Conservation (phyloP, 2,329 filamentous ascomycete species). For the Botrytis deweyae region DNA sequence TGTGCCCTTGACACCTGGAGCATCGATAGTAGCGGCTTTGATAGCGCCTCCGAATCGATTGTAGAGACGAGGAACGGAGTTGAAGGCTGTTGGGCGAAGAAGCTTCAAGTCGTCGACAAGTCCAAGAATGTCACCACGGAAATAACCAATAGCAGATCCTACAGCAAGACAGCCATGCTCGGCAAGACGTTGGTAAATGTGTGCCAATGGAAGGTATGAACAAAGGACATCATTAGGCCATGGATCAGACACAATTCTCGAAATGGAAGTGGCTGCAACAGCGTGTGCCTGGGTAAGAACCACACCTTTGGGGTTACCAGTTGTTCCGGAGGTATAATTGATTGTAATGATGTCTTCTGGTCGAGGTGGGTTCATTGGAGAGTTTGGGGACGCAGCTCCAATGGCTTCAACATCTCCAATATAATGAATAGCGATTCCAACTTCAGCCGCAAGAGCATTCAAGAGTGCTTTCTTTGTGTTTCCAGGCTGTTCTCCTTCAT, state of each 20-base stretch:
- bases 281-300: slow-evolving; percentile 80
- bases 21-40: slow-evolving; percentile 73
- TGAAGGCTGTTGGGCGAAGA: slow-evolving; percentile 77
- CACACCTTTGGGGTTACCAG: slow-evolving; percentile 79
- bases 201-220: slow-evolving; percentile 90
- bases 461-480: slow-evolving; percentile 79
- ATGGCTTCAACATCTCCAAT: slow-evolving; percentile 79
- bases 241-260: slow-evolving; percentile 54
- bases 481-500: slow-evolving; percentile 72
- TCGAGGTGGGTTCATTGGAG: slow-evolving; percentile 65
- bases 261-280: slow-evolving; percentile 66
- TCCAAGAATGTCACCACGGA: slow-evolving; percentile 84
- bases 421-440: slow-evolving; percentile 76
- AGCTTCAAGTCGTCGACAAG: slow-evolving; percentile 90
- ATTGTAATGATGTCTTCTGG: slow-evolving; percentile 81
- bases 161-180: slow-evolving; percentile 74
- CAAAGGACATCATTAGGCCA: slow-evolving; percentile 60
- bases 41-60: slow-evolving; percentile 87
- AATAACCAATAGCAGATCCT: slow-evolving; percentile 81
- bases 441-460: slow-evolving; percentile 68
- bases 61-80: slow-evolving; percentile 87
- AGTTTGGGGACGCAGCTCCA: slow-evolving; percentile 65
- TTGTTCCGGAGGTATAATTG: slow-evolving; percentile 88
- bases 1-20: slow-evolving; percentile 75
- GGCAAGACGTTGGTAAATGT: slow-evolving; percentile 85